These are phyloP conservation scores for Globisporangium radiosum DNA, from an alignment of 352 stramenopile genomes.

Conservation along the genomic window DNA sequence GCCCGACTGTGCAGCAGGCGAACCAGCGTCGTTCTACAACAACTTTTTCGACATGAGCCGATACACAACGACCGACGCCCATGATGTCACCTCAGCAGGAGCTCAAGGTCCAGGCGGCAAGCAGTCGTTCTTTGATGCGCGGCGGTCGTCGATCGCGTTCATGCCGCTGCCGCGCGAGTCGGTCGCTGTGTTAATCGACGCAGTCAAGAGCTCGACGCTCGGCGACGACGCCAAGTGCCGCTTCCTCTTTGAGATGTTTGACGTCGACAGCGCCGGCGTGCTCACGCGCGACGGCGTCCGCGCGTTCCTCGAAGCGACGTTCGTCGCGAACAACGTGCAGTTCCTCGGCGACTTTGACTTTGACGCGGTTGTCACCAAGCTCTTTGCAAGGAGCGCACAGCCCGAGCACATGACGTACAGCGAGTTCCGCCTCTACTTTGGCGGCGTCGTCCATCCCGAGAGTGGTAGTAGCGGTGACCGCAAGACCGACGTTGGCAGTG, in stretches of 20 bases:
- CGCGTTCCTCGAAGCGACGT: slow-evolving; percentile 54
- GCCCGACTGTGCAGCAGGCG: slow-evolving; percentile 14
- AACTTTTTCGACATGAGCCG: slow-evolving; percentile 30
- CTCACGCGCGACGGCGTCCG: slow-evolving; percentile 40
- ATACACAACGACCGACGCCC: neutral
- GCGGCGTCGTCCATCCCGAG: slow-evolving; percentile 19
- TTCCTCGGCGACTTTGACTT: slow-evolving; percentile 48
- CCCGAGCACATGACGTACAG: slow-evolving; percentile 44
- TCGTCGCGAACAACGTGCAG: slow-evolving; percentile 44
- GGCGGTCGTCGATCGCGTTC: slow-evolving; percentile 16
- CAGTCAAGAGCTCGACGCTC: slow-evolving; percentile 40
- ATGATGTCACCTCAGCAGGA: slow-evolving; percentile 5
- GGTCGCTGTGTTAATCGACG: slow-evolving; percentile 47
- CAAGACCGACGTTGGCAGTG: slow-evolving; percentile 11
- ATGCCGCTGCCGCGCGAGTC: slow-evolving; percentile 48
- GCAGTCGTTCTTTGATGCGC: slow-evolving; percentile 8
- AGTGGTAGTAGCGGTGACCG: slow-evolving; percentile 9
- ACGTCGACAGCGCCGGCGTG: slow-evolving; percentile 35
- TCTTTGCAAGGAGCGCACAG: slow-evolving; percentile 36
- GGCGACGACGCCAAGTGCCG: slow-evolving; percentile 46
- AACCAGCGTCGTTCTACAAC: slow-evolving; percentile 29
- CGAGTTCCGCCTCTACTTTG: slow-evolving; percentile 46
- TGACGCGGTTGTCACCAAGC: slow-evolving; percentile 35
- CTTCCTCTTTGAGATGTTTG: slow-evolving; percentile 66
- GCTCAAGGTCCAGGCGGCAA: slow-evolving; percentile 1